Conservation (phyloP, 306 rosid species). For the Quercus agrifolia region DNA sequence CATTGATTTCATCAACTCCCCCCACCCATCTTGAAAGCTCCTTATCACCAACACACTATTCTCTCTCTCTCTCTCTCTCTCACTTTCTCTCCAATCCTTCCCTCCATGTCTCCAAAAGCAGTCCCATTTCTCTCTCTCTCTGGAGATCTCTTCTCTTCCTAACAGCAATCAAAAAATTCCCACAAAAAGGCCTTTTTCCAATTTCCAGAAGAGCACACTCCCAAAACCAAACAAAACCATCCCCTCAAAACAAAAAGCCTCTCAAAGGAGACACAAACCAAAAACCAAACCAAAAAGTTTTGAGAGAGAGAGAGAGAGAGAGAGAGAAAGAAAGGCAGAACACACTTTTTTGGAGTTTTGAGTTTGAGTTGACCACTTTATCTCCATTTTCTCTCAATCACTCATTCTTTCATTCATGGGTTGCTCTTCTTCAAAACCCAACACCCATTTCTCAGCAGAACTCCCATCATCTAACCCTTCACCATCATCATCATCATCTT, state of each 20-base stretch:
- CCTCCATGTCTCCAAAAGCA: no score
- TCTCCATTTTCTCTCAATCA: background rate
- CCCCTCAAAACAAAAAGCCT: background rate
- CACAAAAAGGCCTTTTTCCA: no score
- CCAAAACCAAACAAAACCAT: background rate
- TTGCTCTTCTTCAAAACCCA: slow-evolving; percentile 76
- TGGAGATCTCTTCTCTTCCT: background rate
- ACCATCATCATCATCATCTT: slow-evolving; percentile 24
- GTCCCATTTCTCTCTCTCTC: background rate
- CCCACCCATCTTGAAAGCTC: background rate
- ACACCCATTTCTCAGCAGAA: slow-evolving; percentile 37
- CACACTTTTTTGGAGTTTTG: background rate
- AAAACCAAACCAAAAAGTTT: background rate
- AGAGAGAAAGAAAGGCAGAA: no score
- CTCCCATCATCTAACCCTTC: slow-evolving; percentile 30
- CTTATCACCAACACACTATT: background rate
- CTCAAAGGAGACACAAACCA: background rate
- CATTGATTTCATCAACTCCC: slow-evolving; percentile 17
- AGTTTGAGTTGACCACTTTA: background rate
- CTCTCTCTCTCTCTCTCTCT: background rate
- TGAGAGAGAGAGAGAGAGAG: background rate
- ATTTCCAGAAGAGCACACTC: background rate
- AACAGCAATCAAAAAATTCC: background rate
- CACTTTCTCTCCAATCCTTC: background rate
- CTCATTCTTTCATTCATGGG: slow-evolving; percentile 69